phyloP scores from a whole-genome alignment of 1,139 yeast species.

The Protomyces inundatus region DNA sequence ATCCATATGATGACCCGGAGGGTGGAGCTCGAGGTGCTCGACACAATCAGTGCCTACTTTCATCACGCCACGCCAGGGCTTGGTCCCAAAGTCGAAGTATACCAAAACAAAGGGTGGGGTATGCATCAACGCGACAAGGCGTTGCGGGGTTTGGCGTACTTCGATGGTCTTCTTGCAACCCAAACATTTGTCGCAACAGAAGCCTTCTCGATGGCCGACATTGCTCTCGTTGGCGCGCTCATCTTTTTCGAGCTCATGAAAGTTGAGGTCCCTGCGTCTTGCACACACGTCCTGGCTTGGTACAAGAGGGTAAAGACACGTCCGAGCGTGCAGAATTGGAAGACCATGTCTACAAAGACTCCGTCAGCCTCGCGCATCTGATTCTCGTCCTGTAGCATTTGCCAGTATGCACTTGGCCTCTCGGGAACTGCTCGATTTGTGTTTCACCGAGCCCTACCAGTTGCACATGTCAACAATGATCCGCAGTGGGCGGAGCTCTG shows the following conservation, averaged over 20 bases:
- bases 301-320: not conserved
- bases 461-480: no score
- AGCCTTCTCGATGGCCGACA: not conserved
- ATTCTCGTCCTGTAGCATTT: no score
- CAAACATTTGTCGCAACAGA: not conserved
- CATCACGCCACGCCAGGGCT: not conserved
- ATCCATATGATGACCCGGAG: not conserved
- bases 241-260: not conserved
- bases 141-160: not conserved
- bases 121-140: not conserved
- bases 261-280: not conserved
- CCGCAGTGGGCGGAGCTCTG: no score
- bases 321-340: not conserved
- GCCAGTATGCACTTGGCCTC: no score
- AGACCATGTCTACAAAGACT: not conserved
- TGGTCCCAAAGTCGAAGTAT: not conserved
- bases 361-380: no score
- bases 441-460: no score
- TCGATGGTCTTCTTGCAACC: not conserved
- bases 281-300: not conserved
- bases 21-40: not conserved
- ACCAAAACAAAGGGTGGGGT: not conserved
- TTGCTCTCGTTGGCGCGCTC: not conserved
- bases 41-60: not conserved
- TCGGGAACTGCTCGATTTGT: no score